These are phyloP conservation scores for Fagopyrum esculentum DNA, from an alignment of 148 eudicot genomes.

Conservation along the genomic window DNA sequence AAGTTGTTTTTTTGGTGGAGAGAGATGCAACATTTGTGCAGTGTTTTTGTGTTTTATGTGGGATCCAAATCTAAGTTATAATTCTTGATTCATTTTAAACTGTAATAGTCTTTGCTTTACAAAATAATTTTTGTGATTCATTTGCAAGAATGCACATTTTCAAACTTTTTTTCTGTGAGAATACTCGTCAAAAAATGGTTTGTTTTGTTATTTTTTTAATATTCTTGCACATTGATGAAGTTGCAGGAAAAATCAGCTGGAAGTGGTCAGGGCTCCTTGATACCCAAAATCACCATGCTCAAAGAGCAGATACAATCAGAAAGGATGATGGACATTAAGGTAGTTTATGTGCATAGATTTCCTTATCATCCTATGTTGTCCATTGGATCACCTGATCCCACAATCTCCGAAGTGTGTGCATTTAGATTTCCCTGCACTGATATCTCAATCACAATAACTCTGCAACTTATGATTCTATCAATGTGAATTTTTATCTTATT, in stretches of 20 bases:
- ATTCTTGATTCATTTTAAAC: background rate
- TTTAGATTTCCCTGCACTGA: background rate
- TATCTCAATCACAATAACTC: background rate
- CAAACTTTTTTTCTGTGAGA: too few species aligned
- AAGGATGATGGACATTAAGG: slow-evolving; percentile 46
- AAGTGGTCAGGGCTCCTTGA: slow-evolving; percentile 34
- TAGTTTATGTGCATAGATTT: slow-evolving; percentile 20
- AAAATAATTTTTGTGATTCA: too few species aligned
- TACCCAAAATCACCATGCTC: too few species aligned
- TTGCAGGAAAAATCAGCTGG: slow-evolving; percentile 28
- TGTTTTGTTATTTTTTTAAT: slow-evolving; percentile 1
- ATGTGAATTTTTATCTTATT: background rate
- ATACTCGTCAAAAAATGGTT: too few species aligned
- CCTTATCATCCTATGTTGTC: background rate
- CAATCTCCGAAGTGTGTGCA: background rate
- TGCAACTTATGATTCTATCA: slow-evolving; percentile 14
- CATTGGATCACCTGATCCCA: background rate
- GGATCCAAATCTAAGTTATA: background rate
- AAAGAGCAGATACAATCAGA: slow-evolving; percentile 61
- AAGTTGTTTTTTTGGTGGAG: too few species aligned
- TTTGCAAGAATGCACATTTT: too few species aligned
- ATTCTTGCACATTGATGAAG: slow-evolving; percentile 4
- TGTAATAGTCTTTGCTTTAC: background rate
- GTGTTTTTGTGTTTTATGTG: too few species aligned
- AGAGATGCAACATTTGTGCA: background rate